These are phyloP conservation scores for Alternaria sp. DNA, from an alignment of 2,329 filamentous ascomycete species.

Conservation along the genomic window DNA sequence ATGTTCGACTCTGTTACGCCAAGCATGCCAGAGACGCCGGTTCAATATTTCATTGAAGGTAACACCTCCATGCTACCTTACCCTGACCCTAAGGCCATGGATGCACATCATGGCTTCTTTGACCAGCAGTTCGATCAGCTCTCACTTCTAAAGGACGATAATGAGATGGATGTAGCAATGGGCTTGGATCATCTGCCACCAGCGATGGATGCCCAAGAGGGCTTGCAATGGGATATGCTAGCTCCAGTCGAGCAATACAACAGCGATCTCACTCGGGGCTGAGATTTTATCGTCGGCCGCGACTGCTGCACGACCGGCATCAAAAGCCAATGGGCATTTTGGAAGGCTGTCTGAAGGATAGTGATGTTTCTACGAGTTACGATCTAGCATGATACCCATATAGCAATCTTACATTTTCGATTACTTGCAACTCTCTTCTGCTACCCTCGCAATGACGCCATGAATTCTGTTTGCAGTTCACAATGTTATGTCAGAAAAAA, in stretches of 20 bases:
- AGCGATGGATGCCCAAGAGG: conserved; percentile 31
- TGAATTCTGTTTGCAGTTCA: not conserved
- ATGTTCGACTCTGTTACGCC: conserved; percentile 38
- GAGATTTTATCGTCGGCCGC: not conserved
- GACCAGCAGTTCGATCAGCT: conserved; percentile 29
- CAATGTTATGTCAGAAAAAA: not conserved
- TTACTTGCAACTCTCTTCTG: not conserved
- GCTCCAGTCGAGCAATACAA: conserved; percentile 40
- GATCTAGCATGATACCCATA: conserved; percentile 2
- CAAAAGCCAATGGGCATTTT: not conserved
- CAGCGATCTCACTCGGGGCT: conserved; percentile 11
- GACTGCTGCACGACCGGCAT: not conserved
- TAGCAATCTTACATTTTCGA: not conserved
- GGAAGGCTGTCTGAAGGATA: not conserved
- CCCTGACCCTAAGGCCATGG: conserved; percentile 10
- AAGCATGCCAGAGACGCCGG: conserved; percentile 46
- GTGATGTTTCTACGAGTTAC: conserved; percentile 1
- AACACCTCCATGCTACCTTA: conserved; percentile 12
- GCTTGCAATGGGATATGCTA: conserved; percentile 36
- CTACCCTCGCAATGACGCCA: not conserved
- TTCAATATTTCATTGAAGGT: conserved; percentile 31
- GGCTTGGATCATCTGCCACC: conserved; percentile 30
- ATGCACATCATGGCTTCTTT: conserved; percentile 6
- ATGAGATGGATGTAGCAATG: conserved; percentile 38
- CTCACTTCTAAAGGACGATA: conserved; percentile 27